Conservation (phyloP, 495 filamentous ascomycete genomes). For the Hyaloscypha bicolor region DNA sequence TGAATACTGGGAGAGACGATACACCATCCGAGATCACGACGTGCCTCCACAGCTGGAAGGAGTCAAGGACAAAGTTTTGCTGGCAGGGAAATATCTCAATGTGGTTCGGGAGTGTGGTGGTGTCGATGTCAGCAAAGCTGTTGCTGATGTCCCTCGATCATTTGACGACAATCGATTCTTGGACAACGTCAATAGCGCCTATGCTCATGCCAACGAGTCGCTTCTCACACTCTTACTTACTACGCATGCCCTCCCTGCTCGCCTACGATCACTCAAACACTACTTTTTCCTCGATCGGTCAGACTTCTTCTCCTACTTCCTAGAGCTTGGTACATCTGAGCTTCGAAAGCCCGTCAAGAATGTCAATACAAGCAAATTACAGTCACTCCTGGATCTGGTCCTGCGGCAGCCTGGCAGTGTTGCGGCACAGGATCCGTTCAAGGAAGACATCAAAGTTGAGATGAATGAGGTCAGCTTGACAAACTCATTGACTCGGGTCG, state of each 20-base stretch:
- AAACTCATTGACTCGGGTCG: slow-evolving; percentile 91
- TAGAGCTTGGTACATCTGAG: slow-evolving; percentile 86
- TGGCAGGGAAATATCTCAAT: slow-evolving; percentile 97
- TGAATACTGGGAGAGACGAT: slow-evolving; percentile 98
- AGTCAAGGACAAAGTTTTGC: slow-evolving; percentile 89
- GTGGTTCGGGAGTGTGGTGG: slow-evolving; percentile 96
- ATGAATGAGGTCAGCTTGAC: slow-evolving; percentile 95
- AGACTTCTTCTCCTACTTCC: slow-evolving; percentile 97
- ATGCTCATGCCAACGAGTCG: slow-evolving; percentile 92
- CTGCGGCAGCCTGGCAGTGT: slow-evolving; percentile 94
- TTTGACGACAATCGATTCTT: slow-evolving; percentile 90
- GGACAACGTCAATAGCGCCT: slow-evolving; percentile 93
- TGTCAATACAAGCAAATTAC: slow-evolving; percentile 90
- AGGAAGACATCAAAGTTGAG: slow-evolving; percentile 94
- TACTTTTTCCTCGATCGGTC: slow-evolving; percentile 99
- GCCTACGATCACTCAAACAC: slow-evolving; percentile 89
- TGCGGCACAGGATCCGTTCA: slow-evolving; percentile 92
- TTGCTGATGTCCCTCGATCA: slow-evolving; percentile 83
- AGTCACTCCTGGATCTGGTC: slow-evolving; percentile 91
- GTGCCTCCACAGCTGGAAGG: slow-evolving; percentile 90
- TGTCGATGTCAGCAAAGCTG: slow-evolving; percentile 88
- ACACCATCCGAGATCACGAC: slow-evolving; percentile 88
- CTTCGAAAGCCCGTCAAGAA: slow-evolving; percentile 82
- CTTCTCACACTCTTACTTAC: slow-evolving; percentile 90
- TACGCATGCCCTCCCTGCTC: slow-evolving; percentile 84